Evolutionary conservation across 345 rosid species (phyloP).

Genomic region (Dipteronia dyeriana): DNA sequence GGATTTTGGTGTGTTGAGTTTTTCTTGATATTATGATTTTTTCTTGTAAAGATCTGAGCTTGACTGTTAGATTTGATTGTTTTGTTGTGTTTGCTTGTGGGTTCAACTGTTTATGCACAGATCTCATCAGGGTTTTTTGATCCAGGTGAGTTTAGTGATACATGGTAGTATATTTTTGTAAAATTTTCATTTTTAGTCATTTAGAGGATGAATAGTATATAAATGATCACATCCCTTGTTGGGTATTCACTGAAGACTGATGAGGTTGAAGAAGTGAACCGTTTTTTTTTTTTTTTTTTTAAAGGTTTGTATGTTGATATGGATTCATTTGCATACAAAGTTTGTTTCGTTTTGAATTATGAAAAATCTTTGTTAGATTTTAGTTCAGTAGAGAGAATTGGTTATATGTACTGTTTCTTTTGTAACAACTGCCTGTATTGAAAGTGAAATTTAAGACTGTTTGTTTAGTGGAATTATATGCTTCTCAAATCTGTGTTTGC

Average conservation of each 20-base stretch:
- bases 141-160: conserved; percentile 1
- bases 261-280: background rate
- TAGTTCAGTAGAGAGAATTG: background rate
- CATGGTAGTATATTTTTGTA: background rate
- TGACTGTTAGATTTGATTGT: conserved; percentile 1
- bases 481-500: background rate
- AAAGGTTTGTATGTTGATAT: background rate
- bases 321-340: background rate
- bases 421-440: background rate
- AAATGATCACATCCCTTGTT: background rate
- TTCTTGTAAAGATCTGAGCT: conserved; percentile 11
- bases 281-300: background rate
- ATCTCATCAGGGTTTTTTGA: conserved; percentile 10
- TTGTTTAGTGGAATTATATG: background rate
- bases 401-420: background rate
- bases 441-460: background rate
- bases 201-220: background rate
- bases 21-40: background rate
- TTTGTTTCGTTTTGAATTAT: background rate
- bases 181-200: too few species aligned
- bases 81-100: conserved; percentile 6
- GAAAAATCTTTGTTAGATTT: background rate
- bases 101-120: background rate
- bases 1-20: conserved; percentile 3
- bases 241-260: background rate